These are phyloP conservation scores for Oryza australiensis DNA, from an alignment of 176 grass and related monocot species.

Conservation along the genomic window DNA sequence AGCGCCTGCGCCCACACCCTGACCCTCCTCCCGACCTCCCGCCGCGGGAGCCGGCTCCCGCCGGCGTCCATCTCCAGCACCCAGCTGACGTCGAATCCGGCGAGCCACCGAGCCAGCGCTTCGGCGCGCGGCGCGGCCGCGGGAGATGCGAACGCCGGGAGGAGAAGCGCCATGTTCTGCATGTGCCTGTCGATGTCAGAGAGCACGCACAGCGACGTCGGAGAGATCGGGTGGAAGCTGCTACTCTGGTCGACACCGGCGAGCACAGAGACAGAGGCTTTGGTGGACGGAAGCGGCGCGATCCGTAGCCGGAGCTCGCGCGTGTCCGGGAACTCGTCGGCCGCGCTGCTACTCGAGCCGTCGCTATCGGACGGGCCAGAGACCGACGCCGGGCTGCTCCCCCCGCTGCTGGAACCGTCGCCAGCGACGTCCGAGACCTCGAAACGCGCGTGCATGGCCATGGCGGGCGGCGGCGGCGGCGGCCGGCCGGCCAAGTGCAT, in stretches of 20 bases:
- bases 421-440: background rate
- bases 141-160: constrained; percentile 28
- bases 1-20: constrained; percentile 30
- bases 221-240: background rate
- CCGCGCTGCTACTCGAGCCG: constrained; percentile 13
- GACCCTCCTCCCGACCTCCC: constrained; percentile 37
- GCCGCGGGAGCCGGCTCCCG: background rate
- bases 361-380: constrained; percentile 41
- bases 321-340: constrained; percentile 22
- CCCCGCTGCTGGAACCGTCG: constrained; percentile 17
- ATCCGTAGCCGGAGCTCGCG: constrained; percentile 6
- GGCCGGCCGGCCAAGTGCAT: background rate
- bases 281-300: background rate
- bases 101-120: constrained; percentile 31
- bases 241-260: background rate
- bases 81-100: constrained; percentile 35
- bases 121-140: background rate
- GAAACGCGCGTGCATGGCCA: background rate
- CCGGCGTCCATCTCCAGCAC: constrained; percentile 19
- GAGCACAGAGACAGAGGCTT: no score
- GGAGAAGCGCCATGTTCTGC: constrained; percentile 33
- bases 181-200: constrained; percentile 36
- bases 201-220: constrained; percentile 11
- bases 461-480: no score
- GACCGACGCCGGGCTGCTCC: constrained; percentile 14